Percentiles rank a stretch among this genome's conserved stretches.
These are phyloP conservation scores for Leishmania turanica DNA, from an alignment of 208 protist genomes.

Conservation along the genomic window DNA sequence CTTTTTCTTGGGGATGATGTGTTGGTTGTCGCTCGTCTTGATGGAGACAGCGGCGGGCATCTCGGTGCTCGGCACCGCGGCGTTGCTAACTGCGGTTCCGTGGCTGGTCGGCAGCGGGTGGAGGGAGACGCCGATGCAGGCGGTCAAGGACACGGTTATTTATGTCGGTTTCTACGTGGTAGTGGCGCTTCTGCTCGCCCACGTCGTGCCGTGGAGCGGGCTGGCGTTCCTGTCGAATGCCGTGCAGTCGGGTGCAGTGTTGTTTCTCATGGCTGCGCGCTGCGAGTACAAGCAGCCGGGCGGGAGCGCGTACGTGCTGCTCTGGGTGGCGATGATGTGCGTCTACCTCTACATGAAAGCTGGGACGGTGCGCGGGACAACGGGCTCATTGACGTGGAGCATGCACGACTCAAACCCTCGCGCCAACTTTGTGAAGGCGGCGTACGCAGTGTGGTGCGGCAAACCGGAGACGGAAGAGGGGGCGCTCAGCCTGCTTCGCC, in stretches of 20 bases:
- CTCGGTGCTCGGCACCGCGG: slow-evolving; percentile 27
- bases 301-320: slow-evolving; percentile 27
- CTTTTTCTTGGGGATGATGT: slow-evolving; percentile 45
- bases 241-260: slow-evolving; percentile 32
- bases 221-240: slow-evolving; percentile 45
- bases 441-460: not conserved
- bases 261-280: slow-evolving; percentile 45
- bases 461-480: not conserved
- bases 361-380: not conserved
- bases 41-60: slow-evolving; percentile 33
- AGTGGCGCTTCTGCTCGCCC: slow-evolving; percentile 15
- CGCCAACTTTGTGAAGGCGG: not conserved
- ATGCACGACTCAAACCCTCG: not conserved
- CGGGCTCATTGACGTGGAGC: slow-evolving; percentile 9
- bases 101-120: slow-evolving; percentile 30
- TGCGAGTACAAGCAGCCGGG: slow-evolving; percentile 37
- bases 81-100: slow-evolving; percentile 21
- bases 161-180: slow-evolving; percentile 24
- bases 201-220: slow-evolving; percentile 28
- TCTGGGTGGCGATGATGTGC: slow-evolving; percentile 43
- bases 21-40: slow-evolving; percentile 49
- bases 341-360: slow-evolving; percentile 27
- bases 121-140: slow-evolving; percentile 4
- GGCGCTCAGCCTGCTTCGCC: slow-evolving; percentile 1
- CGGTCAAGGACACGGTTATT: slow-evolving; percentile 20